Percentiles rank a stretch among this genome's conserved stretches.
phyloP scores from a whole-genome alignment of 805 yeast species.

The Saturnispora galanensis region DNA sequence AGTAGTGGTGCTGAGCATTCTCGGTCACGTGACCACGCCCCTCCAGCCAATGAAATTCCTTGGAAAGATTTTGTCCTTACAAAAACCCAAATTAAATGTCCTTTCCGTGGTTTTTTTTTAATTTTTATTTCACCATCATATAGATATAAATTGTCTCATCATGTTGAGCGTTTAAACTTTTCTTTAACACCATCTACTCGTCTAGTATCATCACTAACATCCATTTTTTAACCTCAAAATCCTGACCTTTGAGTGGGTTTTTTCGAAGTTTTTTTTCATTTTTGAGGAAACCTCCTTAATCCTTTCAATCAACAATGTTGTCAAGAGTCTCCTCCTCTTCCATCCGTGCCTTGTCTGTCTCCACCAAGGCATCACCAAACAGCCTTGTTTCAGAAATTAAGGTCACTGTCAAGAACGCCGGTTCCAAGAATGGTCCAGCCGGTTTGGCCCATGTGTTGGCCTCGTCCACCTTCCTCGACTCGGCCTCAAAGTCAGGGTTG shows the following conservation, averaged over 20 bases:
- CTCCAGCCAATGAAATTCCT: slow-evolving; percentile 5
- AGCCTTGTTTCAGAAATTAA: slow-evolving; percentile 67
- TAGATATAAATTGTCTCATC: no score
- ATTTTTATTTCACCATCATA: no score
- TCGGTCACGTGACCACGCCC: neutral
- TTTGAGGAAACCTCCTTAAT: neutral
- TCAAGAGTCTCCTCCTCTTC: slow-evolving; percentile 32
- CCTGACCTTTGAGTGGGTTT: neutral
- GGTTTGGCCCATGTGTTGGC: slow-evolving; percentile 84
- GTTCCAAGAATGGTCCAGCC: slow-evolving; percentile 63
- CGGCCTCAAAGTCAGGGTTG: slow-evolving; percentile 74
- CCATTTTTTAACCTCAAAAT: neutral
- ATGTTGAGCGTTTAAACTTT: no score
- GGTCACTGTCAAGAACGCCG: slow-evolving; percentile 72
- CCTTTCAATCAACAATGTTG: slow-evolving; percentile 16
- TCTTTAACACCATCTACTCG: no score
- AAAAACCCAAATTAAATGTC: neutral
- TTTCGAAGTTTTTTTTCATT: neutral
- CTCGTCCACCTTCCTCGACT: slow-evolving; percentile 76
- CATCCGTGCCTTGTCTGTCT: slow-evolving; percentile 35
- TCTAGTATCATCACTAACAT: neutral
- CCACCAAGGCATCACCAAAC: slow-evolving; percentile 34
- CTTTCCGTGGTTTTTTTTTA: no score
- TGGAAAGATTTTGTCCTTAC: neutral
- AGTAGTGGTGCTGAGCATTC: slow-evolving; percentile 1